A percentile compares a stretch with the other conserved stretches of the same genome.
Evolutionary conservation across 2,329 filamentous ascomycete genomes (phyloP).

Genomic region (Alternaria incomplexa): DNA sequence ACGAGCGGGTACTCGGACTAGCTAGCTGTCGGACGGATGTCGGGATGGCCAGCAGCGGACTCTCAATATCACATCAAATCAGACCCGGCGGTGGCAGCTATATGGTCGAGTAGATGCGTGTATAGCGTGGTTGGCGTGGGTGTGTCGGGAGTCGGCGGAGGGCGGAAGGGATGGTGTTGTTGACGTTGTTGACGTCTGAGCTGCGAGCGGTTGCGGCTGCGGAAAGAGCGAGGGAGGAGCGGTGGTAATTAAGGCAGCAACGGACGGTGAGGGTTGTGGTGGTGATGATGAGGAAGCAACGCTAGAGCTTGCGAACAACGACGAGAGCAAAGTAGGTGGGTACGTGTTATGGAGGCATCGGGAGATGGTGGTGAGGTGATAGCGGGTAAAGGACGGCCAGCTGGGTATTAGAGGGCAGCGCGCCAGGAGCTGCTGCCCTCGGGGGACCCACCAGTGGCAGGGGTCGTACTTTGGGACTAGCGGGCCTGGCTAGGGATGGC

Average conservation of each 20-base stretch:
- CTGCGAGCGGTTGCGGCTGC: slow-evolving; percentile 29
- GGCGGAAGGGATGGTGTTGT: slow-evolving; percentile 12
- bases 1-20: slow-evolving; percentile 18
- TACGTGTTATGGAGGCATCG: slow-evolving; percentile 40
- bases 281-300: slow-evolving; percentile 15
- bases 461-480: slow-evolving; percentile 7
- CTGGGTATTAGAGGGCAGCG: slow-evolving; percentile 20
- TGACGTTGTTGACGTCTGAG: slow-evolving; percentile 28
- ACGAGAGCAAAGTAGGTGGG: slow-evolving; percentile 27
- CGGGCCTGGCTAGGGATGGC: background rate
- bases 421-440: slow-evolving; percentile 10
- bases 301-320: slow-evolving; percentile 38
- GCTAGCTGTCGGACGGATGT: slow-evolving; percentile 26
- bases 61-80: slow-evolving; percentile 43
- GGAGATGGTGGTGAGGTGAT: slow-evolving; percentile 32
- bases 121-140: slow-evolving; percentile 30
- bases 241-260: slow-evolving; percentile 27
- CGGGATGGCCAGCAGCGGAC: slow-evolving; percentile 36
- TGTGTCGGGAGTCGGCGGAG: slow-evolving; percentile 22
- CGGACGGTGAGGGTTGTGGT: slow-evolving; percentile 5
- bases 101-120: slow-evolving; percentile 43
- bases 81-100: slow-evolving; percentile 26
- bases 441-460: slow-evolving; percentile 13
- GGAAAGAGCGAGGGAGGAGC: slow-evolving; percentile 39
- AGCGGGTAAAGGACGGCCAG: slow-evolving; percentile 25